Evolutionary conservation across 345 rosid genomes (phyloP).

Genomic region (Moricandia arvensis): DNA sequence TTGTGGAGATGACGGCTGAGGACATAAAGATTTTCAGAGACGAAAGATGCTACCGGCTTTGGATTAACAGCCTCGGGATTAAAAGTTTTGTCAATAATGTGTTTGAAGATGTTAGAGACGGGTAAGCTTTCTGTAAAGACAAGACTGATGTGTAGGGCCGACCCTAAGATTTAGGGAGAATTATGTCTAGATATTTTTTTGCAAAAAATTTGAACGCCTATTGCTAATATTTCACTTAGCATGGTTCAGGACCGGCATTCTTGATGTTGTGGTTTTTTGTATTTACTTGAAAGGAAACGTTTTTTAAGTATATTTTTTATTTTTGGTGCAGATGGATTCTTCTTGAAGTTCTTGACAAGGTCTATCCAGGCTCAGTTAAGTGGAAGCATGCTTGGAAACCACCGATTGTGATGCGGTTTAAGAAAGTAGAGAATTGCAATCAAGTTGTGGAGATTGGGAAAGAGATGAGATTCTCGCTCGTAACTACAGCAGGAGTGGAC

Average conservation of each 20-base stretch:
- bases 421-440: neutral
- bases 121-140: neutral
- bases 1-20: neutral
- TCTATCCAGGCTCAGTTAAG: neutral
- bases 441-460: neutral
- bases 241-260: too few species aligned
- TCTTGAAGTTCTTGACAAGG: neutral
- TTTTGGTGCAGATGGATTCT: neutral
- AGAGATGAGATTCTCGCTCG: neutral
- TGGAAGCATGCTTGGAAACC: neutral
- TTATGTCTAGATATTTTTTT: too few species aligned
- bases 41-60: neutral
- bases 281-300: too few species aligned
- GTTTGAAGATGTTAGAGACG: neutral
- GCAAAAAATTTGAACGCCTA: too few species aligned
- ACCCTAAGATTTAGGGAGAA: too few species aligned
- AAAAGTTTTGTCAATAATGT: neutral
- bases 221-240: too few species aligned
- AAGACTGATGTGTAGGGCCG: too few species aligned
- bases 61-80: neutral
- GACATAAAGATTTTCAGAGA: neutral
- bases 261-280: too few species aligned
- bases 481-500: neutral
- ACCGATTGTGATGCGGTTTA: neutral
- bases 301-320: too few species aligned